These are phyloP conservation scores for Pseudomicrostroma phylloplanum DNA, from an alignment of 1,284 basidiomycete species.

Conservation along the genomic window DNA sequence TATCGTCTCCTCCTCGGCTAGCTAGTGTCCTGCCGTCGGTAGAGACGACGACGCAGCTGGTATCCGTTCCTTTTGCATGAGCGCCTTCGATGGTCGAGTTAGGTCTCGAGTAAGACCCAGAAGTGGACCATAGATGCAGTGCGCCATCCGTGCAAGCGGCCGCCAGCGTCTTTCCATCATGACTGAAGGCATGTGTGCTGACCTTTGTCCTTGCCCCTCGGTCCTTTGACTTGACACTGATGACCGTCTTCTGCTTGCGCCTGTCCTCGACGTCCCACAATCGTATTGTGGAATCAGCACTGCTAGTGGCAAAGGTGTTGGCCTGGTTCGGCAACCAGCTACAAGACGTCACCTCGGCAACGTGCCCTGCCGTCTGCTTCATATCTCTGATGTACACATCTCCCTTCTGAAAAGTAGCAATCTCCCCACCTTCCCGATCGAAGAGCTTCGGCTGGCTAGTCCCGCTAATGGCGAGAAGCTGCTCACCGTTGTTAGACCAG, in stretches of 20 bases:
- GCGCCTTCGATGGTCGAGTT: conserved; percentile 76
- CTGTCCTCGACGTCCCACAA: conserved; percentile 88
- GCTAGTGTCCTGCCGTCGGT: conserved; percentile 66
- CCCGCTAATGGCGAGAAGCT: conserved; percentile 61
- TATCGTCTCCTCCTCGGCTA: conserved; percentile 84
- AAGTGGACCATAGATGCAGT: conserved; percentile 86
- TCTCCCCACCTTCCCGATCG: conserved; percentile 53
- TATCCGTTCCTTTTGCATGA: conserved; percentile 73
- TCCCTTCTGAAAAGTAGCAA: conserved; percentile 65
- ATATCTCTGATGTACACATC: conserved; percentile 98
- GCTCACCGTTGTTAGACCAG: conserved; percentile 22
- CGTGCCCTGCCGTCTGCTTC: conserved; percentile 92
- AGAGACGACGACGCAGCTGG: conserved; percentile 63
- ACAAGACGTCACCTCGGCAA: conserved; percentile 81
- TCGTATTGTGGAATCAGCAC: conserved; percentile 91
- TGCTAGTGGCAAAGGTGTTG: conserved; percentile 78
- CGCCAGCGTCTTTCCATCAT: conserved; percentile 20
- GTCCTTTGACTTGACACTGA: conserved; percentile 92
- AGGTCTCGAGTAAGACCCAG: conserved; percentile 68
- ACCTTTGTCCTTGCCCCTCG: conserved; percentile 91
- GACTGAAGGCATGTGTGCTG: conserved; percentile 54
- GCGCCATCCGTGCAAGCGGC: conserved; percentile 82
- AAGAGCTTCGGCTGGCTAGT: conserved; percentile 82
- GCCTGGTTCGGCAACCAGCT: conserved; percentile 82
- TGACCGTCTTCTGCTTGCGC: conserved; percentile 83